A percentile compares a stretch with the other conserved stretches of the same genome.
Evolutionary conservation across 495 filamentous ascomycete species (phyloP).

Genomic region (Rhizodiscina lignyota): DNA sequence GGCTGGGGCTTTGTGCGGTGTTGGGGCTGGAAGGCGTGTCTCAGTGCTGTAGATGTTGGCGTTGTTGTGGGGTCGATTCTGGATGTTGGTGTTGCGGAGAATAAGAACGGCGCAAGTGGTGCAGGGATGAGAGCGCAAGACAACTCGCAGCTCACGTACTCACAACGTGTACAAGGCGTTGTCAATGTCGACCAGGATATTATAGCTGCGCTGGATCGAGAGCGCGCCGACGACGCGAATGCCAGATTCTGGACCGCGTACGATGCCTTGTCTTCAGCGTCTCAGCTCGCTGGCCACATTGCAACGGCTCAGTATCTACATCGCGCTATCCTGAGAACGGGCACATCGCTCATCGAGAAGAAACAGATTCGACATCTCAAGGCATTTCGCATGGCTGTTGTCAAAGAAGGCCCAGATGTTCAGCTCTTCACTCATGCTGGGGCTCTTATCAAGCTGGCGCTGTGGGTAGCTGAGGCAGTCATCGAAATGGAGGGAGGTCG

Average conservation of each 20-base stretch:
- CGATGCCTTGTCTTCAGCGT: constrained; percentile 60
- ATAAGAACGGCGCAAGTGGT: not conserved
- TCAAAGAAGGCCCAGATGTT: constrained; percentile 88
- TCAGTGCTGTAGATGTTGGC: constrained; percentile 81
- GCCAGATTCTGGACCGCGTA: constrained; percentile 84
- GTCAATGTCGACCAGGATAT: constrained; percentile 3
- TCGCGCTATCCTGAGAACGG: constrained; percentile 83
- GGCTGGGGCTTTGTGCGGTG: constrained; percentile 94
- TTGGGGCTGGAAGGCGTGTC: constrained; percentile 94
- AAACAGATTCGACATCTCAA: constrained; percentile 81
- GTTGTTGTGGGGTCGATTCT: constrained; percentile 81
- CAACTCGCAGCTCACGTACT: constrained; percentile 4
- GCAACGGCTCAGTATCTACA: constrained; percentile 78
- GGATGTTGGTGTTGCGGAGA: constrained; percentile 47
- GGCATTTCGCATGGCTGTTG: constrained; percentile 86
- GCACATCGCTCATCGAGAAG: constrained; percentile 79
- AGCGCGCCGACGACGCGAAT: constrained; percentile 45
- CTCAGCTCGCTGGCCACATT: constrained; percentile 57
- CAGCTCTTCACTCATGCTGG: constrained; percentile 77
- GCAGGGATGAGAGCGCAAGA: not conserved
- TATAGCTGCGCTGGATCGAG: not conserved
- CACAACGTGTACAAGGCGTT: constrained; percentile 7
- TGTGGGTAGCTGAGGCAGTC: constrained; percentile 91
- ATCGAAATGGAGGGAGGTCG: constrained; percentile 71
- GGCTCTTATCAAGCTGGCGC: constrained; percentile 76